These are phyloP conservation scores for Hygrophorus russula DNA, from an alignment of 768 basidiomycete genomes.

Conservation along the genomic window DNA sequence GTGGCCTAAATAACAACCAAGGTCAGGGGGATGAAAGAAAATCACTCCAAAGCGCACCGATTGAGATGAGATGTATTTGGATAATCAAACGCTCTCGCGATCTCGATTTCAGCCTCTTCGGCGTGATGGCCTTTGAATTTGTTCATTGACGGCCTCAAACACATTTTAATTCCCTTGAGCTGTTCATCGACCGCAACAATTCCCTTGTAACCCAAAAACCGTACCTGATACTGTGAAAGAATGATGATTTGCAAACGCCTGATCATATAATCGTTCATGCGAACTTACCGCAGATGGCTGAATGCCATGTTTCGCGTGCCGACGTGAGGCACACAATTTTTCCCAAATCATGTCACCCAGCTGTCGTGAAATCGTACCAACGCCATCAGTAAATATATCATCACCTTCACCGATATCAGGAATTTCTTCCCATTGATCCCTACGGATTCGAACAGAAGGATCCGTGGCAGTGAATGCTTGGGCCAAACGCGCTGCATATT, in stretches of 20 bases:
- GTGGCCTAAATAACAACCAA: slow-evolving; percentile 30
- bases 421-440: slow-evolving; percentile 52
- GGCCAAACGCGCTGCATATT: slow-evolving; percentile 72
- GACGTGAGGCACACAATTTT: slow-evolving; percentile 34
- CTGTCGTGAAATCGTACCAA: slow-evolving; percentile 61
- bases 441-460: slow-evolving; percentile 47
- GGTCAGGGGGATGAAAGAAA: neutral
- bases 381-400: slow-evolving; percentile 62
- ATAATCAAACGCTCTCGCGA: slow-evolving; percentile 48
- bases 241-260: slow-evolving; percentile 3
- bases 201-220: slow-evolving; percentile 78
- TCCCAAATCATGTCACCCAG: slow-evolving; percentile 53
- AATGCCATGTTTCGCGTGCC: slow-evolving; percentile 20
- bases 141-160: slow-evolving; percentile 60
- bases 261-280: neutral
- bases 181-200: slow-evolving; percentile 58
- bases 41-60: slow-evolving; percentile 29
- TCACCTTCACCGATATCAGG: slow-evolving; percentile 37
- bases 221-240: slow-evolving; percentile 53
- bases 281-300: slow-evolving; percentile 50
- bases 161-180: slow-evolving; percentile 54
- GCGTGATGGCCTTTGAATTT: slow-evolving; percentile 52
- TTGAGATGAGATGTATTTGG: slow-evolving; percentile 64
- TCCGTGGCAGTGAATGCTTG: slow-evolving; percentile 82
- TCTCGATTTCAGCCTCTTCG: slow-evolving; percentile 56